Percentiles rank a stretch among this genome's conserved stretches.
These are phyloP conservation scores for Zygnema cylindricum DNA, from an alignment of 139 green algal species.

Conservation along the genomic window DNA sequence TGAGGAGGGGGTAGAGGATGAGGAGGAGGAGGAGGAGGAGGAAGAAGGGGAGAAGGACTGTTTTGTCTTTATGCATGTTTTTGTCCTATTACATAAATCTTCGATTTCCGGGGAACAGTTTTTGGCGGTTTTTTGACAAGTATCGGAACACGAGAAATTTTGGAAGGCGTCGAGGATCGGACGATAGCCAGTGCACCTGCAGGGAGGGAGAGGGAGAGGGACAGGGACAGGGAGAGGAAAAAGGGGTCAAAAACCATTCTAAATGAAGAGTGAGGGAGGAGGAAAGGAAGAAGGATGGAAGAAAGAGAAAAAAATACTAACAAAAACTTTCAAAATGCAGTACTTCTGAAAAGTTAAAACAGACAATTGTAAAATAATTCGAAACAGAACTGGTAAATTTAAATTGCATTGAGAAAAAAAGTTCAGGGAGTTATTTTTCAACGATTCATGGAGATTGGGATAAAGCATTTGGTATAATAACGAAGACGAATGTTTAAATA, in stretches of 20 bases:
- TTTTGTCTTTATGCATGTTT: not conserved
- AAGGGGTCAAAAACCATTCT: too few species aligned
- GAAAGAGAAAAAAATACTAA: conserved; percentile 2
- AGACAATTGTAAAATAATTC: too few species aligned
- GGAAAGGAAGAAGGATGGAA: not conserved
- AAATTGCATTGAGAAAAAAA: too few species aligned
- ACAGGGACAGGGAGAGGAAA: too few species aligned
- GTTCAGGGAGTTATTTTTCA: too few species aligned
- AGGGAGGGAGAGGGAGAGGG: conserved; percentile 46
- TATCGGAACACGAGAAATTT: conserved; percentile 58
- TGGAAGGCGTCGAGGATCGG: conserved; percentile 73
- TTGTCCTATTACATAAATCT: conserved; percentile 60
- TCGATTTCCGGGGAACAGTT: conserved; percentile 66
- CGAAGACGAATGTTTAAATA: too few species aligned
- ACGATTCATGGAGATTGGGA: too few species aligned
- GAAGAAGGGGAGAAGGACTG: not conserved
- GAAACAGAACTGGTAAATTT: too few species aligned
- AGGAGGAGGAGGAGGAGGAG: conserved; percentile 55
- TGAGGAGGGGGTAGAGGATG: conserved; percentile 55
- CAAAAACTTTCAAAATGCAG: too few species aligned
- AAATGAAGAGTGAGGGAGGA: not conserved
- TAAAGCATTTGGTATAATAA: too few species aligned
- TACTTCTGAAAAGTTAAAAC: too few species aligned
- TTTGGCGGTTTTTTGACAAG: not conserved
- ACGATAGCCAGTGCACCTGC: conserved; percentile 80